A percentile compares a stretch with the other conserved stretches of the same genome.
Conservation (phyloP, 129 eudicot species). For the Flaveria sonorensis region DNA sequence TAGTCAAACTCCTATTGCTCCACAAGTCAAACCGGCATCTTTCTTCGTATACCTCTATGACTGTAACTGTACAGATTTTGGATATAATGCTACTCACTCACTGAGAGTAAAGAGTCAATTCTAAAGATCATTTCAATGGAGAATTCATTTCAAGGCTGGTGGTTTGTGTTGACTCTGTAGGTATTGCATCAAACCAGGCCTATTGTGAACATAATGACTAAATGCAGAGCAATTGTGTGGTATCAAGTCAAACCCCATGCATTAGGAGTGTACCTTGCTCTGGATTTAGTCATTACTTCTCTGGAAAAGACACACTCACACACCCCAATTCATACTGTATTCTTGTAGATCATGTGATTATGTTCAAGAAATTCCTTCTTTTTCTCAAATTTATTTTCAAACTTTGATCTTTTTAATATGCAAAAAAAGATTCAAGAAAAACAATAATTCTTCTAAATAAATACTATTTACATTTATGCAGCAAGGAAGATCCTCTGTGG, state of each 20-base stretch:
- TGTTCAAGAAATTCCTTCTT: neutral
- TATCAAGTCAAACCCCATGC: neutral
- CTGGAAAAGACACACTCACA: neutral
- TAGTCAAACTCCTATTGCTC: neutral
- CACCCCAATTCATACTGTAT: neutral
- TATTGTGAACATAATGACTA: neutral
- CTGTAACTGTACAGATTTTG: too few species aligned
- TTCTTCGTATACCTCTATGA: neutral
- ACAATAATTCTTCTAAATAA: neutral
- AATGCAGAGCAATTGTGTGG: neutral
- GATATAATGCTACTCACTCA: too few species aligned
- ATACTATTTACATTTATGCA: too few species aligned
- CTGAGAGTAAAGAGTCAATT: constrained; percentile 64
- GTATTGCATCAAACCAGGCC: constrained; percentile 32
- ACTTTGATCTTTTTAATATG: neutral
- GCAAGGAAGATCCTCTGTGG: too few species aligned
- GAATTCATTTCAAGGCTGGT: constrained; percentile 58
- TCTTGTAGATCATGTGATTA: constrained; percentile 11
- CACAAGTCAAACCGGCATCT: neutral
- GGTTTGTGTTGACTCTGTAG: constrained; percentile 83
- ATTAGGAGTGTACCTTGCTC: neutral
- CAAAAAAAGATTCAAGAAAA: neutral
- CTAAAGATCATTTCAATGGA: constrained; percentile 74
- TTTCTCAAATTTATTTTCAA: neutral
- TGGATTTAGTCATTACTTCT: constrained; percentile 9